Base-by-base conservation (phyloP, 768 basidiomycete genomes). In the Clavulina sp. region DNA sequence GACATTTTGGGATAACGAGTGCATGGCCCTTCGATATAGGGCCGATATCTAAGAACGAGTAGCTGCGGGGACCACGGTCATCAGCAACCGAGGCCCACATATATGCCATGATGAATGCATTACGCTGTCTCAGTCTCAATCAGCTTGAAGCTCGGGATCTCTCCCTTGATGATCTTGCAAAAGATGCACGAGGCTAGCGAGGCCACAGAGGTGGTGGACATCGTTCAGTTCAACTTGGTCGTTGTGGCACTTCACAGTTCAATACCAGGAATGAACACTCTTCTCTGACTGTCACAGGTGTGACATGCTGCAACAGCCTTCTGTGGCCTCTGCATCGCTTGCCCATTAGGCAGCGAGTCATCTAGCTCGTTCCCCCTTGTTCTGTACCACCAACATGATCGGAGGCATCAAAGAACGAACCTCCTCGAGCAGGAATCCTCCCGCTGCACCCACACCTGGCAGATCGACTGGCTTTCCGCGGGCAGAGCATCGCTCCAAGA, bases 91-190 rank as follows among this genome's bases (percentile, higher is more conserved):
- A 47, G 29, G 23, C 21, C 18, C 30, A 18, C 18, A 7, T 18
- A 19, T 46, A 9, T 18, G 18, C 32, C 18, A 26, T 3, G 1
- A 36, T 40, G 40, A 13, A 75, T 77, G 58, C 9, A 19, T 19
- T 60, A 84, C 78, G 80, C 75, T 24, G 73, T 62, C 4, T 77
- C 73, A 1, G 83, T 87, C 63, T 91, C 86, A 36, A 82, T 51
- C 32, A 91, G 74, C 69, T 89, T 92, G 66, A 73, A 80, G 65
- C 81, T 80, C 16, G 92, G 92, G 57, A 96, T 89, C 62, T 54
- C 43, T 78, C 89, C 85, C 69, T 85, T 85, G 69, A 91, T 74
- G 65, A 96, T 95, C 69, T 81, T 95, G 74, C 93, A 97, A 70
- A 95, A 96, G 60, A 96, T 67, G 65, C 91, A 95, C 38, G 21